These are phyloP conservation scores for Phaeotremella skinneri DNA, from an alignment of 768 basidiomycete species.

Conservation along the genomic window DNA sequence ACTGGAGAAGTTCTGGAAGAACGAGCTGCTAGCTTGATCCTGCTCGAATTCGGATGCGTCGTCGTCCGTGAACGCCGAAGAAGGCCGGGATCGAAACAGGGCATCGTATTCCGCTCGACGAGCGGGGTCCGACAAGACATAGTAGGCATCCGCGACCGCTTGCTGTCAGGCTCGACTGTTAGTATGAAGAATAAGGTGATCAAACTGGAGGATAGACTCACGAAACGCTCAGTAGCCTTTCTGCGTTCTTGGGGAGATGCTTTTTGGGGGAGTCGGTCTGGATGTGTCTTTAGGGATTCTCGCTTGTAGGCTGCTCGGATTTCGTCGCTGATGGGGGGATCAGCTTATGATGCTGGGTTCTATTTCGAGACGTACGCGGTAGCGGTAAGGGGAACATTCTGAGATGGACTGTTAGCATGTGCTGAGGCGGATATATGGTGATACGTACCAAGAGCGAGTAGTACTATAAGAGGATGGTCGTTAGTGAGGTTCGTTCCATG, in stretches of 20 bases:
- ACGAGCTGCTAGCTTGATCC: slow-evolving; percentile 62
- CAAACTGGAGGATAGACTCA: slow-evolving; percentile 10
- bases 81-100: slow-evolving; percentile 39
- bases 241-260: slow-evolving; percentile 69
- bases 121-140: slow-evolving; percentile 76
- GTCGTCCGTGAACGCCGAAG: slow-evolving; percentile 44
- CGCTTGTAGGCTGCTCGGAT: slow-evolving; percentile 48
- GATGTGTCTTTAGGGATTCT: slow-evolving; percentile 69
- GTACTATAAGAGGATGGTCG: background rate
- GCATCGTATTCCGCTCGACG: slow-evolving; percentile 53
- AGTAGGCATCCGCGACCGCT: slow-evolving; percentile 92
- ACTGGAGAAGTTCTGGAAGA: slow-evolving; percentile 72
- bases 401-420: slow-evolving; percentile 4
- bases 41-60: slow-evolving; percentile 41
- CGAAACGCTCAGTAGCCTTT: slow-evolving; percentile 73
- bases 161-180: slow-evolving; percentile 42
- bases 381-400: slow-evolving; percentile 34
- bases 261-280: slow-evolving; percentile 69
- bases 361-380: slow-evolving; percentile 29
- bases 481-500: background rate
- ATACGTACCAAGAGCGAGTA: background rate
- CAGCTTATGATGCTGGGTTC: background rate
- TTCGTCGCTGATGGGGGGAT: slow-evolving; percentile 33
- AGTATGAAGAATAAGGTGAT: background rate
- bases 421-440: slow-evolving; percentile 19